Evolutionary conservation across 1,284 basidiomycete genomes (phyloP), one percentile per base, ranked within the genome.

Genomic region (Papiliotrema fonsecae): DNA sequence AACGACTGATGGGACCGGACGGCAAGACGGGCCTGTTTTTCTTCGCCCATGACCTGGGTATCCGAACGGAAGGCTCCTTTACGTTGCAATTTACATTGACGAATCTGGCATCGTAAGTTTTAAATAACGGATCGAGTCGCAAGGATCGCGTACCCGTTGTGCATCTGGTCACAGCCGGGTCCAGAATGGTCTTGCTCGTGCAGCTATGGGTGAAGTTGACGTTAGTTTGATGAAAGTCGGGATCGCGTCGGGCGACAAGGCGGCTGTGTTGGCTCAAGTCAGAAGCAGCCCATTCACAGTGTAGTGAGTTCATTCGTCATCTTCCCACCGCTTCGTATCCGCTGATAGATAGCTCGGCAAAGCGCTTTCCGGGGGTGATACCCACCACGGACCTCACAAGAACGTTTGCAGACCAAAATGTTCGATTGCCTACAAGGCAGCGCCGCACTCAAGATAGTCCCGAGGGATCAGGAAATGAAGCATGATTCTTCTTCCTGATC

Each of bases 291-390:
- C 83, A 18, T 94, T 96, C 66, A 81, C 83, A n/a, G 92, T 94
- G 1, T 93, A 80, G 69, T 71, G 35, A 57, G 67, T 65, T 27
- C 30, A 5, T 19, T 10, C 10, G 18, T 31, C 11, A n/a, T 31
- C 30, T 10, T 31, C 14, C 6, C 34, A n/a, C n/a, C 16, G 22
- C 14, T 10, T 5, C 19, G 27, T 10, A 27, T 28, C 10, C 28
- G 36, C 50, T 56, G 45, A 48, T n/a, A 21, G 16, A 5, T 47
- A 71, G 69, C 72, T 90, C 88, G 3, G 88, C 88, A 28, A 94
- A 94, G 74, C 81, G 87, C 30, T 94, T 93, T 75, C 90, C 91
- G 31, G 90, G 90, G 38, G 89, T 93, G 28, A 86, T 88, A 84
- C 88, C 89, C 65, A 90, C 88, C 13, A 92, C 90, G 31, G 84